Evolutionary conservation across 2,329 filamentous ascomycete genomes (phyloP), one percentile per base, ranked within the genome.

Genomic region (Rhytidhysteron rufulum): DNA sequence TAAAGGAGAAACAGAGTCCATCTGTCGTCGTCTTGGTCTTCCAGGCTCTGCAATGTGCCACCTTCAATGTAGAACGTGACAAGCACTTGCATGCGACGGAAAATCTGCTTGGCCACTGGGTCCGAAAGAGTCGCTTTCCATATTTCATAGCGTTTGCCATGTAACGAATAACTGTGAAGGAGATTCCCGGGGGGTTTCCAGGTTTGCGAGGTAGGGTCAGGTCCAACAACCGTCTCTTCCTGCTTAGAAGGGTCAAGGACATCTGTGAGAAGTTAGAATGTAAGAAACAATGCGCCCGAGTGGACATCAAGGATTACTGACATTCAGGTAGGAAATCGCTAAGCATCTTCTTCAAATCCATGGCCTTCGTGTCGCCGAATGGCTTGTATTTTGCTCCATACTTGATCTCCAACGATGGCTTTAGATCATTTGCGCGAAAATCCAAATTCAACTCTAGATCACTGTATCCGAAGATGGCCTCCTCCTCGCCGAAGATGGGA

Each of bases 41-140:
- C 81, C 2, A 84, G 70, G 13, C 79, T 79, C 33, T 96, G 82
- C 27, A 80, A 80, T 4, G 81, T 86, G n/a, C 90, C 93, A 20
- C 88, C 93, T 64, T 98, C 94, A 46, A 98, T 96, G 63, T 89
- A 94, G 44, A 97, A 74, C 13, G 88, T 81, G 4, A 90, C 80
- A 25, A 95, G 72, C 40, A 96, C 80, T 67, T 95, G 89, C 49
- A 94, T 79, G 38, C 90, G 87, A 45, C 80, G 80, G 55, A 95
- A 73, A 29, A 96, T 71, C 54, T 83, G 76, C 56, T 79, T 78
- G 31, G 94, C 80, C 13, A 74, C 74, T 0, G 78, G 70, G 58
- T 96, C 83, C 2, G 77, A 74, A 38, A 98, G 72, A 37, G 73
- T 85, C 7, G 87, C 85, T 51, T 79, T 82, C 88, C 90, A 96